These are phyloP conservation scores for Metschnikowia picachoensis DNA, from an alignment of 805 yeast genomes.

Conservation along the genomic window DNA sequence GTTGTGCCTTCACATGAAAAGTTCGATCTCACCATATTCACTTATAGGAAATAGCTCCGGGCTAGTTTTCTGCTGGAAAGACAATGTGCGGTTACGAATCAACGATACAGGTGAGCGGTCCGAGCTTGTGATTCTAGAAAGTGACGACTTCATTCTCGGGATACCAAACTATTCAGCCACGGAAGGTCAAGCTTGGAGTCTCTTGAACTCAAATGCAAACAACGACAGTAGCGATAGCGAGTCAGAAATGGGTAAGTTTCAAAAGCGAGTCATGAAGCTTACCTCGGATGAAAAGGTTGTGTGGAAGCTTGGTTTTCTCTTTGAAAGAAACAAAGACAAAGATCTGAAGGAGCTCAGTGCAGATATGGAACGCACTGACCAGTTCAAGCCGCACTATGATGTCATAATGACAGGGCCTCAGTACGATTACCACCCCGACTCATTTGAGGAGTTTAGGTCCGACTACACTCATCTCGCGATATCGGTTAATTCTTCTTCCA, in stretches of 20 bases:
- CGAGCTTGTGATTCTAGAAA: constrained; percentile 50
- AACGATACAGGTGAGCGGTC: constrained; percentile 48
- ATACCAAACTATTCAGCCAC: constrained; percentile 46
- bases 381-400: constrained; percentile 61
- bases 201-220: constrained; percentile 24
- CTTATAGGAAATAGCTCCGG: constrained; percentile 59
- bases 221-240: constrained; percentile 17
- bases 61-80: constrained; percentile 61
- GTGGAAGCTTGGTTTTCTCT: constrained; percentile 76
- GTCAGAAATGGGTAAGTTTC: constrained; percentile 29
- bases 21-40: constrained; percentile 56
- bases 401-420: constrained; percentile 57
- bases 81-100: constrained; percentile 46
- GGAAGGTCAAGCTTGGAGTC: constrained; percentile 37
- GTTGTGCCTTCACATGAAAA: constrained; percentile 59
- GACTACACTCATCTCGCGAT: constrained; percentile 64
- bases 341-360: constrained; percentile 30
- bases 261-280: constrained; percentile 51
- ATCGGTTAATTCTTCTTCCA: constrained; percentile 33
- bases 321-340: constrained; percentile 55
- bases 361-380: constrained; percentile 40
- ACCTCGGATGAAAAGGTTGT: constrained; percentile 55
- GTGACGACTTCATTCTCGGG: constrained; percentile 54
- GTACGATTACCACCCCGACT: constrained; percentile 62
- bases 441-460: constrained; percentile 76